These are phyloP conservation scores for Strobilomyces echinocephalus DNA, from an alignment of 768 basidiomycete genomes.

Conservation along the genomic window DNA sequence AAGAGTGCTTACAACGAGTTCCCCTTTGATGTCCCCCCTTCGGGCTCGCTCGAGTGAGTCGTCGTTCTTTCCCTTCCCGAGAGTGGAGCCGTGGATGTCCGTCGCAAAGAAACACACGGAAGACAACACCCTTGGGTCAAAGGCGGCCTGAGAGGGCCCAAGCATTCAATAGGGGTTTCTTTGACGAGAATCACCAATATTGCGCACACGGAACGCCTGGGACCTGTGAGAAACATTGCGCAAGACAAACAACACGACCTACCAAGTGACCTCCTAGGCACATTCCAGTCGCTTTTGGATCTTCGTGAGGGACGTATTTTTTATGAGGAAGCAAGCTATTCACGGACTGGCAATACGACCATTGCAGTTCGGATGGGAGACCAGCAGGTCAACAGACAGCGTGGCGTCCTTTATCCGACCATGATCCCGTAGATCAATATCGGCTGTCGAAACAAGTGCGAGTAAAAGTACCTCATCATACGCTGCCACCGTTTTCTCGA, in stretches of 20 bases:
- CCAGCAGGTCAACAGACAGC: slow-evolving; percentile 70
- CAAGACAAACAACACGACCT: slow-evolving; percentile 19
- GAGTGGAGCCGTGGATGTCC: slow-evolving; percentile 82
- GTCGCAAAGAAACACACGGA: slow-evolving; percentile 95
- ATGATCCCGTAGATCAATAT: background rate
- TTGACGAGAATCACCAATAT: background rate
- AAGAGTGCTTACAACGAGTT: slow-evolving; percentile 61
- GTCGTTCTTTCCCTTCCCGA: slow-evolving; percentile 81
- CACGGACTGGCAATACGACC: slow-evolving; percentile 79
- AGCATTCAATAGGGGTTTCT: background rate
- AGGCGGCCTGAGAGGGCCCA: slow-evolving; percentile 59
- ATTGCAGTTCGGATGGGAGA: slow-evolving; percentile 75
- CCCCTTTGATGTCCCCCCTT: slow-evolving; percentile 80
- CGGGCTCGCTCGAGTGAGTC: slow-evolving; percentile 71
- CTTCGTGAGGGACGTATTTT: slow-evolving; percentile 1
- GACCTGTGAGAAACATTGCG: background rate
- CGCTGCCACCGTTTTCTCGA: slow-evolving; percentile 81
- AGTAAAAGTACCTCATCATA: slow-evolving; percentile 70
- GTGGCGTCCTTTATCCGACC: slow-evolving; percentile 59
- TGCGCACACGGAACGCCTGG: slow-evolving; percentile 50
- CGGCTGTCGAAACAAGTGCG: background rate
- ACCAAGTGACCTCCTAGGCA: slow-evolving; percentile 86
- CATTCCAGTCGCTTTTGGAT: slow-evolving; percentile 73
- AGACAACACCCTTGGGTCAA: slow-evolving; percentile 77
- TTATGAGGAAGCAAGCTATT: background rate